phyloP scores from a whole-genome alignment of 2,329 filamentous ascomycete species.

The Gnomoniopsis sp. region DNA sequence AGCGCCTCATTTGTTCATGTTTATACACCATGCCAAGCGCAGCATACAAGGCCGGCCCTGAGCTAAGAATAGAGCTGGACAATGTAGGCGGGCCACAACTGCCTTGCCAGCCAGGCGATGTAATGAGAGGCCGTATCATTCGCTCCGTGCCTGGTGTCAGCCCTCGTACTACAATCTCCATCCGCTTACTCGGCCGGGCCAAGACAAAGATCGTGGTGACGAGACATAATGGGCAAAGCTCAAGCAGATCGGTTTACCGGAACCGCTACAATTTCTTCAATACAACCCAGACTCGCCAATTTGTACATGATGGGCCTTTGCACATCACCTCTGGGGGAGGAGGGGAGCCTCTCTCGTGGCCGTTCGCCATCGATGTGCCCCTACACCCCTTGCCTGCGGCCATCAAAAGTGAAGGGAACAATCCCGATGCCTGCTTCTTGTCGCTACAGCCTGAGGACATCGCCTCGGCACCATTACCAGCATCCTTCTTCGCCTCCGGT shows the following conservation, averaged over 20 bases:
- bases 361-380: constrained; percentile 27
- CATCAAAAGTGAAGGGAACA: not conserved
- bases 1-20: not conserved
- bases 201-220: constrained; percentile 23
- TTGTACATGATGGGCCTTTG: constrained; percentile 22
- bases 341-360: constrained; percentile 21
- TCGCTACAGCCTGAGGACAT: constrained; percentile 5
- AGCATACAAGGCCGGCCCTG: not conserved
- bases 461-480: constrained; percentile 19
- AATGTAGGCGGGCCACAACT: constrained; percentile 2
- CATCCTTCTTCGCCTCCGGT: constrained; percentile 11
- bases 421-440: constrained; percentile 19
- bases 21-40: constrained; percentile 1
- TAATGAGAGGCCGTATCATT: constrained; percentile 24
- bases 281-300: not conserved
- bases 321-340: constrained; percentile 17
- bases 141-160: constrained; percentile 22
- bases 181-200: constrained; percentile 25
- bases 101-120: constrained; percentile 21
- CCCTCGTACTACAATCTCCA: constrained; percentile 19
- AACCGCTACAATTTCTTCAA: constrained; percentile 22
- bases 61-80: constrained; percentile 9
- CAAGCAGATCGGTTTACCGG: constrained; percentile 17
- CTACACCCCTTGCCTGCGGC: constrained; percentile 6
- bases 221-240: not conserved